These are phyloP conservation scores for Magnusiomyces suaveolens DNA, from an alignment of 1,139 yeast species.

Conservation along the genomic window DNA sequence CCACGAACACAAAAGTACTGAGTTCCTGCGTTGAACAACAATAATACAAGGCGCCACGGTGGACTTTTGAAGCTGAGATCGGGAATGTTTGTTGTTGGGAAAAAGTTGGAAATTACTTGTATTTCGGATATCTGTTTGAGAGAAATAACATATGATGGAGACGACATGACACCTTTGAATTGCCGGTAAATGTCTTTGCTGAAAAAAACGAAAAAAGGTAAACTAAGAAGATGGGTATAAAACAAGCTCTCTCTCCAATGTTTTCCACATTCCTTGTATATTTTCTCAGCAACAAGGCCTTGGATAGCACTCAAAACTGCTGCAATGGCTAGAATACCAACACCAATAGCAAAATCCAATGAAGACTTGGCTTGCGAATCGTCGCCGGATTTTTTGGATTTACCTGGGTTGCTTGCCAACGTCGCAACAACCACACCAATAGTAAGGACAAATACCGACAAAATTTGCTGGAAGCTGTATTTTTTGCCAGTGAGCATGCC, in stretches of 20 bases:
- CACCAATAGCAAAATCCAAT: constrained; percentile 35
- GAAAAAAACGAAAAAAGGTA: constrained; percentile 45
- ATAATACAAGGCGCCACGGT: constrained; percentile 22
- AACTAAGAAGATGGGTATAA: constrained; percentile 47
- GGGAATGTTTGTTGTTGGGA: not conserved
- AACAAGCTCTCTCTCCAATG: constrained; percentile 60
- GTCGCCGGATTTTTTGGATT: no score
- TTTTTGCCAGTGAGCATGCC: constrained; percentile 43
- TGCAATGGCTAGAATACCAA: constrained; percentile 38
- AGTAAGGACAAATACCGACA: constrained; percentile 45
- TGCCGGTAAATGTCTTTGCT: constrained; percentile 21
- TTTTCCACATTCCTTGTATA: constrained; percentile 41
- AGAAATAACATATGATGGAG: no score
- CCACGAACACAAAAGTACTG: constrained; percentile 61
- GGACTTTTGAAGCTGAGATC: constrained; percentile 4
- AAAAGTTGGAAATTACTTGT: not conserved
- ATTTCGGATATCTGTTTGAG: not conserved
- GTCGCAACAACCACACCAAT: constrained; percentile 51
- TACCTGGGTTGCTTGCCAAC: constrained; percentile 19
- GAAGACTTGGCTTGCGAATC: not conserved
- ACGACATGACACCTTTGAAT: constrained; percentile 16
- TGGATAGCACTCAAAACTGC: constrained; percentile 44
- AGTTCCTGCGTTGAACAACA: constrained; percentile 43
- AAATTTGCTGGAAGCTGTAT: constrained; percentile 22
- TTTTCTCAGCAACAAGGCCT: constrained; percentile 48